Conservation (phyloP, 2,329 filamentous ascomycete species). For the Camillea tinctor region DNA sequence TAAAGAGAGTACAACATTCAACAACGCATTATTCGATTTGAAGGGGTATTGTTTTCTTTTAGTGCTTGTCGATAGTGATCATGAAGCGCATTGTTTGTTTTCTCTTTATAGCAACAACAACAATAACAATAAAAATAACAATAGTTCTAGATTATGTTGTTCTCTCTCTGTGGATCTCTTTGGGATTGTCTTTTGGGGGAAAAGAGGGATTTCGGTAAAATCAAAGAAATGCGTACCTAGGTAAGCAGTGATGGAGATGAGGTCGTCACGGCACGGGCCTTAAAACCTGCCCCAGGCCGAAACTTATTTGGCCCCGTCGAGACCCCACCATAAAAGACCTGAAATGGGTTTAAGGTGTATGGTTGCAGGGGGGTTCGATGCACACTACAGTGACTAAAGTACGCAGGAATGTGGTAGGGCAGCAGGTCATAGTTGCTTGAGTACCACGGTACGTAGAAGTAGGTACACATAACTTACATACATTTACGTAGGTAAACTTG, state of each 20-base stretch:
- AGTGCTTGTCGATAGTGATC: constrained; percentile 18
- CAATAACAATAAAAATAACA: too few relatives aligned
- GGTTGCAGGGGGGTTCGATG: background rate
- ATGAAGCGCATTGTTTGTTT: constrained; percentile 25
- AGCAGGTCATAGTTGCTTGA: background rate
- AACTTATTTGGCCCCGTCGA: background rate
- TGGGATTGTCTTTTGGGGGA: background rate
- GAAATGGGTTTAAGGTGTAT: background rate
- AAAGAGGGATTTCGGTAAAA: too few relatives aligned
- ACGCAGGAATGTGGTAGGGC: background rate
- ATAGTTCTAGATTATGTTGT: too few relatives aligned
- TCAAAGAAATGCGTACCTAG: background rate
- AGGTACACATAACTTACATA: too few relatives aligned
- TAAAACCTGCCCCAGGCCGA: background rate
- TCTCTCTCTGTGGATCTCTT: background rate
- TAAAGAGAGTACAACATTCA: constrained; percentile 16
- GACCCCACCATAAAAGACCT: background rate
- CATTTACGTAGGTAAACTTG: too few relatives aligned
- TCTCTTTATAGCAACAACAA: too few relatives aligned
- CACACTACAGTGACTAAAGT: background rate
- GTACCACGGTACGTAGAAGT: too few relatives aligned
- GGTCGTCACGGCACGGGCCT: background rate
- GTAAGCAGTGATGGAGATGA: background rate
- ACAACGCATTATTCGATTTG: constrained; percentile 21
- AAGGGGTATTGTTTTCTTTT: constrained; percentile 25